Base-by-base conservation (phyloP, 441 rosid species). In the Pelargonium australe region DNA sequence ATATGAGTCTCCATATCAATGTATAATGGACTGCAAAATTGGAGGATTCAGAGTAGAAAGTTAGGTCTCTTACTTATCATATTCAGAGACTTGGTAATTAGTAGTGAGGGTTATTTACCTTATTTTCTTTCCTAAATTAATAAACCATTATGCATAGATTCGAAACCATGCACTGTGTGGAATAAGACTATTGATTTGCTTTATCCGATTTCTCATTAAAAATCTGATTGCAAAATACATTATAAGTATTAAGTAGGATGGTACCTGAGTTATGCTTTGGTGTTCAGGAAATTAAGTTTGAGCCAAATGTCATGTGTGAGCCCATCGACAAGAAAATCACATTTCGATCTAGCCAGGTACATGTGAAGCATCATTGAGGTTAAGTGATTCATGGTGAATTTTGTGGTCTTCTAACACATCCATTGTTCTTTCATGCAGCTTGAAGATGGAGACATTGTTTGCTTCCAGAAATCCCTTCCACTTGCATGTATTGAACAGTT, bases 401-500 rank as follows among this genome's bases (percentile, higher is more conserved):
- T 12, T 57, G 44, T 9, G 73, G 58, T 69, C 68, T 68, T 66
- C 58, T 41, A 65, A 41, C 47, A 72, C 60, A 74, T 75, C 45
- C 61, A 64, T 34, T 77, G 47, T 69, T 73, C 55, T 70, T 13
- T 34, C 64, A 68, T 57, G 77, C 70, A 85, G 92, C 79, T 87
- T 74, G 88, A 85, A 75, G 92, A 87, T 79, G 92, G 92, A 28
- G 89, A 87, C 75, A 85, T 87, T 55, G 72, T 87, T 40, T 87
- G 91, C 82, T 79, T 81, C 73, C 89, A 87, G 76, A 87, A 85
- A 74, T 69, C 80, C 62, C 68, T 61, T 74, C 68, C 63, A 55
- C 72, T 65, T 67, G 83, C 79, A 71, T 78, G 64, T 23, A 82
- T 71, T 65, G 75, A 58, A 68, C 84, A 77, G 58, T 79, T 72